Conservation (phyloP, 129 eudicot species). For the Saussurea involucrata region DNA sequence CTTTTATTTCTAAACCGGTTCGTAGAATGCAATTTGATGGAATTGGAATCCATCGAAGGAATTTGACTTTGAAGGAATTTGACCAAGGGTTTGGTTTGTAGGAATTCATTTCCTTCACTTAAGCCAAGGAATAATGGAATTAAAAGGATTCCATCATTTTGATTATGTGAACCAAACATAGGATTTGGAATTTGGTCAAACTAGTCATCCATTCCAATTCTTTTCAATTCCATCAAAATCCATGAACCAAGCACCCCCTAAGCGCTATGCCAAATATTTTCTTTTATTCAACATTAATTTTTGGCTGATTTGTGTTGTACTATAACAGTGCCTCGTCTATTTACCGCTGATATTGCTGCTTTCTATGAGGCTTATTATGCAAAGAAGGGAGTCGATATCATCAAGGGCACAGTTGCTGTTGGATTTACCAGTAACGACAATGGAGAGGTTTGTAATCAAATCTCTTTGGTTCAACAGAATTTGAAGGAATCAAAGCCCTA, state of each 20-base stretch:
- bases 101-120: too few relatives aligned
- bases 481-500: not conserved
- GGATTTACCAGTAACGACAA: slow-evolving; percentile 61
- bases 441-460: slow-evolving; percentile 62
- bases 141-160: too few relatives aligned
- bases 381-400: slow-evolving; percentile 73
- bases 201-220: too few relatives aligned
- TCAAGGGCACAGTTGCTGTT: slow-evolving; percentile 95
- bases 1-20: not conserved
- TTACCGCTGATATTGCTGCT: slow-evolving; percentile 90
- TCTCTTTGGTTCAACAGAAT: not conserved
- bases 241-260: too few relatives aligned
- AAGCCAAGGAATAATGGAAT: too few relatives aligned
- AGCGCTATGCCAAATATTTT: not conserved
- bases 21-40: too few relatives aligned
- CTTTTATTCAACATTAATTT: not conserved
- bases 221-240: too few relatives aligned
- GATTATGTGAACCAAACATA: too few relatives aligned
- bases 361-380: slow-evolving; percentile 86
- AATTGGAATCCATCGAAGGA: too few relatives aligned
- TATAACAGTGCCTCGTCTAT: slow-evolving; percentile 90
- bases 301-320: not conserved
- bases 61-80: too few relatives aligned
- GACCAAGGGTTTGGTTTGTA: too few relatives aligned
- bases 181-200: too few relatives aligned